Conservation (phyloP, 768 basidiomycete species). For the Ramaria rubella region DNA sequence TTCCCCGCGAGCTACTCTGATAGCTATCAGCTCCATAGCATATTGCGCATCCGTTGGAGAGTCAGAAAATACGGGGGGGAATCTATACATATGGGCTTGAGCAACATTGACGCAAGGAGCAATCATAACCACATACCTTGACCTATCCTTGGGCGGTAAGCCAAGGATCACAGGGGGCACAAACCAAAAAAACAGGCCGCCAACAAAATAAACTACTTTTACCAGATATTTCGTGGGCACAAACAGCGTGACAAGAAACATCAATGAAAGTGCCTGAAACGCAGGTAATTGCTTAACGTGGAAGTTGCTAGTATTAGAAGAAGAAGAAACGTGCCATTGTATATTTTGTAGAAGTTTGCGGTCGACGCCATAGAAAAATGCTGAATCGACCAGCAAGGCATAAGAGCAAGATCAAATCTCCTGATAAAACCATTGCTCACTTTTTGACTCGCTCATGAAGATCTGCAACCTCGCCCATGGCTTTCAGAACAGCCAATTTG, state of each 20-base stretch:
- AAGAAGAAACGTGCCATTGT: slow-evolving; percentile 43
- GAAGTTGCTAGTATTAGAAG: background rate
- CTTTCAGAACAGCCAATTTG: slow-evolving; percentile 35
- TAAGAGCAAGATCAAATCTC: too few species aligned
- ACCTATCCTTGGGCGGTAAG: slow-evolving; percentile 39
- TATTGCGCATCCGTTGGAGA: slow-evolving; percentile 65
- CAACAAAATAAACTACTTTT: slow-evolving; percentile 39
- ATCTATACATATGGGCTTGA: slow-evolving; percentile 24
- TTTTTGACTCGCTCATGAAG: slow-evolving; percentile 60
- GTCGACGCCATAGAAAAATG: slow-evolving; percentile 62
- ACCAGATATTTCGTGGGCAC: slow-evolving; percentile 45
- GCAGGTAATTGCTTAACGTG: background rate
- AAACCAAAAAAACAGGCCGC: slow-evolving; percentile 61
- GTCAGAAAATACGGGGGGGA: slow-evolving; percentile 42
- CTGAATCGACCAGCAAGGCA: slow-evolving; percentile 30
- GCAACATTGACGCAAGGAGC: background rate
- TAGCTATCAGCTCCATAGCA: slow-evolving; percentile 62
- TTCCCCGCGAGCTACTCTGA: slow-evolving; percentile 50
- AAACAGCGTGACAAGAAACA: slow-evolving; percentile 36
- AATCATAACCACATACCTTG: slow-evolving; percentile 28
- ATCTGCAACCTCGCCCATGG: slow-evolving; percentile 47
- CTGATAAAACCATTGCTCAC: slow-evolving; percentile 30
- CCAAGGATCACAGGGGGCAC: slow-evolving; percentile 47
- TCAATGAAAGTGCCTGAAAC: slow-evolving; percentile 32
- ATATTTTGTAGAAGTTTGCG: slow-evolving; percentile 44